Conservation (phyloP, 148 eudicot genomes). For the Dianthus caryophyllus region DNA sequence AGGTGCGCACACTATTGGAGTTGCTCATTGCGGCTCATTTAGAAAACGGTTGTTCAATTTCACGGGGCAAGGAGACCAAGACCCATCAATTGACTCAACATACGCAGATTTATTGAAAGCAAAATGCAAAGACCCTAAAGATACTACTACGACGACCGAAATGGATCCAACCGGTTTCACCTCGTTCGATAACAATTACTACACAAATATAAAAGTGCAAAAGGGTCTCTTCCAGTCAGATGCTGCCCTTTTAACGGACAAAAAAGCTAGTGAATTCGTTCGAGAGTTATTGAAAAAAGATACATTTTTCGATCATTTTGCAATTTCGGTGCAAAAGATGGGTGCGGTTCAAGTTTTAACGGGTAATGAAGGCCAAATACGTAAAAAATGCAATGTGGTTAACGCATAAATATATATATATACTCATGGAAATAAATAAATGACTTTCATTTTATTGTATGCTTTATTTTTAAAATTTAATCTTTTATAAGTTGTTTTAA, state of each 20-base stretch:
- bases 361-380: slow-evolving; percentile 22
- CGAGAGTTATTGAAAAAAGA: slow-evolving; percentile 1
- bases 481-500: too few species aligned
- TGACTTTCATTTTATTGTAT: too few species aligned
- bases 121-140: slow-evolving; percentile 11
- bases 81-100: slow-evolving; percentile 21
- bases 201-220: not conserved
- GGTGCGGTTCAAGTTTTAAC: slow-evolving; percentile 24
- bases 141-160: slow-evolving; percentile 13
- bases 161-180: slow-evolving; percentile 24
- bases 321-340: slow-evolving; percentile 27
- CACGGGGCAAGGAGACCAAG: slow-evolving; percentile 19
- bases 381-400: slow-evolving; percentile 24
- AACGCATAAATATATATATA: slow-evolving; percentile 5
- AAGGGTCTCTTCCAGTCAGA: slow-evolving; percentile 30
- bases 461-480: too few species aligned
- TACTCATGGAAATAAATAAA: too few species aligned
- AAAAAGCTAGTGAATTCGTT: slow-evolving; percentile 4
- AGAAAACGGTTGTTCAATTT: slow-evolving; percentile 23
- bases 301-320: slow-evolving; percentile 23
- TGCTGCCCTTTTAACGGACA: slow-evolving; percentile 24
- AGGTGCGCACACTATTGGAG: slow-evolving; percentile 32
- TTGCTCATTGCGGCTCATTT: slow-evolving; percentile 20
- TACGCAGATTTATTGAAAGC: slow-evolving; percentile 19
- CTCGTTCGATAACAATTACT: slow-evolving; percentile 25